Conservation (phyloP, 2,329 filamentous ascomycete species). For the Huntiella abstrusa region DNA sequence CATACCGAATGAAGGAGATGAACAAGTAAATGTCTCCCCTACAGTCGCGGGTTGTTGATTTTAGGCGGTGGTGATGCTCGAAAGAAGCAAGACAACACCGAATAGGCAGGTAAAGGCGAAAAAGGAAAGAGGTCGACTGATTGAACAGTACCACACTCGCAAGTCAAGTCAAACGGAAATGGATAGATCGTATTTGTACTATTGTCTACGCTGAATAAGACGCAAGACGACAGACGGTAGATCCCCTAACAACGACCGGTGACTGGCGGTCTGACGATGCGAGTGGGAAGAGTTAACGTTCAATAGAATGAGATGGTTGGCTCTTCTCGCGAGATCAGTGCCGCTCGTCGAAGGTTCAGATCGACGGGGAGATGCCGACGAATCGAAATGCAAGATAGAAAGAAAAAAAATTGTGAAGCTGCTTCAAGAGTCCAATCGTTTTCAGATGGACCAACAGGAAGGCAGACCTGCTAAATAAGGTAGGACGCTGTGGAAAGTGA, state of each 20-base stretch:
- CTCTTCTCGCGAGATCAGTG: constrained; percentile 12
- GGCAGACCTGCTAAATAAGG: background rate
- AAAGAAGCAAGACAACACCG: background rate
- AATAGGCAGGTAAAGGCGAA: background rate
- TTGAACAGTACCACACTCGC: constrained; percentile 9
- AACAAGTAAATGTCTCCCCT: constrained; percentile 98
- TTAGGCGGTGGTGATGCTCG: background rate
- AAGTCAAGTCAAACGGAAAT: constrained; percentile 12
- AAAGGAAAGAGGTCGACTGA: background rate
- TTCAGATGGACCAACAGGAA: constrained; percentile 5
- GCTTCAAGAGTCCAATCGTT: constrained; percentile 2
- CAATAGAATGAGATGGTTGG: constrained; percentile 9
- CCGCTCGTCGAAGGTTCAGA: constrained; percentile 11
- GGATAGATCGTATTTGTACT: constrained; percentile 11
- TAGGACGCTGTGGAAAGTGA: background rate
- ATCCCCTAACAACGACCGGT: constrained; percentile 11
- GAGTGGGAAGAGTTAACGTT: constrained; percentile 12
- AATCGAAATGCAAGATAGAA: constrained; percentile 10
- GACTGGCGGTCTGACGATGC: constrained; percentile 12
- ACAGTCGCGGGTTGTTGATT: constrained; percentile 16
- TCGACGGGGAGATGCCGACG: constrained; percentile 10
- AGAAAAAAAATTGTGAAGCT: background rate
- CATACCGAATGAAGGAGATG: constrained; percentile 66
- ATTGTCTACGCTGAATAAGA: constrained; percentile 10
- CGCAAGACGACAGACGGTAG: constrained; percentile 11